A percentile compares a stretch with the other conserved stretches of the same genome.
phyloP scores from a whole-genome alignment of 306 rosid species.

The Adenanthera pavonina region DNA sequence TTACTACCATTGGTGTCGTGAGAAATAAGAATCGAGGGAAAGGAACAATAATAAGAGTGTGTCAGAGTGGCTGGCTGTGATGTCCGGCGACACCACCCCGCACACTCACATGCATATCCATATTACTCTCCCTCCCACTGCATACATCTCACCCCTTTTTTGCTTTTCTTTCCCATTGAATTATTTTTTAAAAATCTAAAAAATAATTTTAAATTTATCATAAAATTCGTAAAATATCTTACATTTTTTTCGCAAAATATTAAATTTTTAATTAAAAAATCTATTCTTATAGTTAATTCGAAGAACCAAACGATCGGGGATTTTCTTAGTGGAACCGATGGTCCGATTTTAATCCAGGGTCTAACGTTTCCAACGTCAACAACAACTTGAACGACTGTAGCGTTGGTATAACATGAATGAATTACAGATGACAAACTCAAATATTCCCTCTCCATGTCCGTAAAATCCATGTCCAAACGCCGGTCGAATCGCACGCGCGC shows the following conservation, averaged over 20 bases:
- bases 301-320: neutral
- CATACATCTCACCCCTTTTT: no score
- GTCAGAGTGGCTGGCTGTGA: constrained; percentile 54
- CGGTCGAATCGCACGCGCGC: constrained; percentile 36
- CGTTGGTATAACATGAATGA: neutral
- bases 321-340: neutral
- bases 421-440: constrained; percentile 41
- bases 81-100: constrained; percentile 55
- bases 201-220: no score
- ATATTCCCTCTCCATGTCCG: constrained; percentile 96
- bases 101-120: constrained; percentile 49
- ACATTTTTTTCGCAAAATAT: neutral
- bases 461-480: constrained; percentile 62
- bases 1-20: constrained; percentile 33
- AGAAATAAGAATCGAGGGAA: constrained; percentile 40
- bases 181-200: no score
- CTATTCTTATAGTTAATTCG: neutral
- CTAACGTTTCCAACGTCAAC: constrained; percentile 40
- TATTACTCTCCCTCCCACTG: neutral
- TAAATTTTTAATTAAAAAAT: no score
- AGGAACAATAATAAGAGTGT: constrained; percentile 30
- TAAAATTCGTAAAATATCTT: neutral
- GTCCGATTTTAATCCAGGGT: neutral
- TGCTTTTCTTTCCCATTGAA: no score
- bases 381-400: neutral